A percentile compares a stretch with the other conserved stretches of the same genome.
Evolutionary conservation across 192 early-diverging fungal species (phyloP).

Genomic region (Rhizophagus sp.): DNA sequence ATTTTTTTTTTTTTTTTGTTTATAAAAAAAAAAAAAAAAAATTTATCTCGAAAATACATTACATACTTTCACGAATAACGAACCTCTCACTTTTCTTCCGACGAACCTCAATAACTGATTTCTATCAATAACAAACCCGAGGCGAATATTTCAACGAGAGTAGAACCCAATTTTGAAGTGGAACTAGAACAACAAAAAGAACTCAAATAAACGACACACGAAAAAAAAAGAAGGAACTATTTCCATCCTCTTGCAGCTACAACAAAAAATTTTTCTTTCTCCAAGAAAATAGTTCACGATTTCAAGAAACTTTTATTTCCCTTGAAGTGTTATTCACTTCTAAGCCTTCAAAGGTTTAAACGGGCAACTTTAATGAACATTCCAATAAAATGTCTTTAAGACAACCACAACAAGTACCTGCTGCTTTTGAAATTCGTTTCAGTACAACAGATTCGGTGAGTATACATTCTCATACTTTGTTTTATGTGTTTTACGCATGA

Average conservation of each 20-base stretch:
- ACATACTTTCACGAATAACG: background rate
- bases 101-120: too few relatives aligned
- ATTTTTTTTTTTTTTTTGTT: too few relatives aligned
- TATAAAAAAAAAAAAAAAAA: too few relatives aligned
- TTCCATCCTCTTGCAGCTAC: background rate
- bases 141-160: background rate
- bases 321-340: background rate
- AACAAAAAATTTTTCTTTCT: background rate
- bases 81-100: background rate
- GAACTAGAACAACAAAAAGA: background rate
- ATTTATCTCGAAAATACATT: background rate
- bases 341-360: background rate
- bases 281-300: background rate
- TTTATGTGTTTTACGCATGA: background rate
- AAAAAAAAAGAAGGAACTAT: background rate
- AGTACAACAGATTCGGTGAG: conserved; percentile 19
- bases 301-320: background rate
- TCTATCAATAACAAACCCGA: background rate
- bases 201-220: too few relatives aligned
- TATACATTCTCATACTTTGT: background rate
- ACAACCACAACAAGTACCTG: background rate
- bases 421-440: conserved; percentile 31
- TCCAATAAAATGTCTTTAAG: background rate
- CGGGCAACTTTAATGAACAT: background rate
- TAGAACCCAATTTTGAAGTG: background rate